Base-by-base conservation (phyloP, 371 early-diverging fungal species). In the Amoeboaphelidium occidentale region DNA sequence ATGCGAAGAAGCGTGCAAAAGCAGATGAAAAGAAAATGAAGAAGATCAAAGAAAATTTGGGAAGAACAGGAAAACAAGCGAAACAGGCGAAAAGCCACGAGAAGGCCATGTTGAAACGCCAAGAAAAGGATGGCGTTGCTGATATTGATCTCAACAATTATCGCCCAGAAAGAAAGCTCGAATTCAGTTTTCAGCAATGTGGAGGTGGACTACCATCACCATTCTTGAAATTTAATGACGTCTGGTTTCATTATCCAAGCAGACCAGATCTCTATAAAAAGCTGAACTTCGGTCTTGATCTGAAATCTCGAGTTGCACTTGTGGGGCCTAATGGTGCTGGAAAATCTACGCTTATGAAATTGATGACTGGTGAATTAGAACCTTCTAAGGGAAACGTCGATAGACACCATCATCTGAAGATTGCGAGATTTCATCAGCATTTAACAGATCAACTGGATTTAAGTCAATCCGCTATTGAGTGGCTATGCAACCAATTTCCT, bases 401-500 rank as follows among this genome's bases (percentile, higher is more conserved):
- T 55, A 77, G 91, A 44, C 87, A 92, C 54, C 87, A 86, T n/a
- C 79, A 89, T 47, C 71, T 94, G 50, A 79, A 89, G 25, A 75
- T 91, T 48, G 96, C 86, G 25, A 79, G 85, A 60, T 98, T 97
- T 67, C 83, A 88, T 46, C 99, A 98, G 67, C 97, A 97, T 57
- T 90, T 88, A 60, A 86, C 91, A 28, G 97, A 96, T 63, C 91
- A 90, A 58, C 68, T 96, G 46, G 68, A 68, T 32, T 49, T 60
- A 51, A 54, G 52, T 23, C n/a, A 27, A 26, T 39, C 44, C 24
- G 59, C 68, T 46, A 55, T 78, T 17, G 66, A 69, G 24, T 58
- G 69, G 45, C 59, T 70, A 44, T 50, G 65, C 12, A 60, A 64
- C 1, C 55, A 60, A 42, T 70, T 66, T 1, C 66, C 74, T 0